Evolutionary conservation across 1,139 yeast genomes (phyloP), one percentile per base, ranked within the genome.

Genomic region (Debaryomycetaceae sp.): DNA sequence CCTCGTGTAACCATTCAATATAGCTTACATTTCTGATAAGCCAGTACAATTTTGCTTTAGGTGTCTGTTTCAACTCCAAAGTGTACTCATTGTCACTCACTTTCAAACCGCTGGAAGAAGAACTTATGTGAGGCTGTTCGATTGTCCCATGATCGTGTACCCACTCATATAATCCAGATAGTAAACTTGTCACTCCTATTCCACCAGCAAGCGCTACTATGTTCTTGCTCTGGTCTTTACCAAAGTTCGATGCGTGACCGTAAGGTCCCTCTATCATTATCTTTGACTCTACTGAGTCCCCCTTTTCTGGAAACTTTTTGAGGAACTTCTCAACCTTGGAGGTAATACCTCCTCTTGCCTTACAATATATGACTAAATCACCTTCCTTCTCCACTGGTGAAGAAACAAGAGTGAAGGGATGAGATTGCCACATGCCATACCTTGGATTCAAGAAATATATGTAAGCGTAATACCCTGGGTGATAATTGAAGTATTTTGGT

Each of bases 391-490:
- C 40, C 6, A 37, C 44, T 11, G 42, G 42, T 7, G 48, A 43
- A 8, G 42, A 41, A 7, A 53, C 41, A n/a, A 58, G 41, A 5
- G 63, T 50, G 46, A 59, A 58, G 14, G 63, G 63, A 45, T 59
- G 63, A 8, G 60, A 56, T 51, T 58, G 62, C 56, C 56, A 57
- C 8, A 6, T 42, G 2, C 24, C 24, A 37, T 20, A 37, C 11
- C 2, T 17, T n/a, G 39, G 39, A n/a, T 37, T 37, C 23, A 49
- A 31, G 41, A 57, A 56, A 36, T 51, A 53, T 13, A 57, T 37
- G 41, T 50, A 59, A 7, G 50, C 45, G 39, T 54, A 55, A 6
- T 50, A 45, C 6, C 62, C 62, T 1, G 59, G 55, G 11, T 34
- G 6, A 34, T 40, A 14, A 24, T 45, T 49, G 42, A 46, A 58